A percentile compares a stretch with the other conserved stretches of the same genome.
Conservation (phyloP, 257 asterid genomes). For the Lithospermum erythrorhizon region DNA sequence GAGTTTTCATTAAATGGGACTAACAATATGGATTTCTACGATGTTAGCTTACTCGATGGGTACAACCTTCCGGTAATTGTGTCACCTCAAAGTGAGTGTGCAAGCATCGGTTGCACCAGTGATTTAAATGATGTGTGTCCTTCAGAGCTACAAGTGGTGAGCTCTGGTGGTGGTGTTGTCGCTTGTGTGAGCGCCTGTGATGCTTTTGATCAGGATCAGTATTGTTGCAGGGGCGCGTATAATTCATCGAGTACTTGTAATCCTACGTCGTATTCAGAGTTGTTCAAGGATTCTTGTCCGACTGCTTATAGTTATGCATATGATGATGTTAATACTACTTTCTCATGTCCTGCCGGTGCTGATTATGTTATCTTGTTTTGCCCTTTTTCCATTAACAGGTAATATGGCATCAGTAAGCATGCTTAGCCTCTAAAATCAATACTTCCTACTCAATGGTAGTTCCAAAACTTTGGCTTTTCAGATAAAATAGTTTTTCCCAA, state of each 20-base stretch:
- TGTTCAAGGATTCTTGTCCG: neutral
- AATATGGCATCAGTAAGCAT: conserved; percentile 1
- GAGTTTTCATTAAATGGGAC: conserved; percentile 74
- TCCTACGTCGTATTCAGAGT: neutral
- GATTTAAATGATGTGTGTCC: conserved; percentile 35
- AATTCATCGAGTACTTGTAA: neutral
- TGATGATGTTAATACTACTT: neutral
- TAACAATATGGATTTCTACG: conserved; percentile 65
- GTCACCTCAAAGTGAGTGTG: conserved; percentile 77
- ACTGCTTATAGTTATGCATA: neutral
- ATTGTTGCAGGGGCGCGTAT: neutral
- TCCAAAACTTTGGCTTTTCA: neutral
- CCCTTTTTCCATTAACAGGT: conserved; percentile 5
- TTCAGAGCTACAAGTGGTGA: neutral
- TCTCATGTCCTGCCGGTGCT: neutral
- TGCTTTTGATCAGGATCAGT: neutral
- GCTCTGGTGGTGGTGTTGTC: neutral
- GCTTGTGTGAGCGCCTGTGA: neutral
- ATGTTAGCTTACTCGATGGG: conserved; percentile 85
- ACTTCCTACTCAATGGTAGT: neutral
- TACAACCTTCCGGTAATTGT: conserved; percentile 85
- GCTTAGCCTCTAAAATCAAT: neutral
- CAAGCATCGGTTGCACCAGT: conserved; percentile 47
- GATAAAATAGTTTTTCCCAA: too few relatives aligned
- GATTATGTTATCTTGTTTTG: neutral